Evolutionary conservation across 139 green algal species (phyloP).

Genomic region (Zygnema cylindricum): DNA sequence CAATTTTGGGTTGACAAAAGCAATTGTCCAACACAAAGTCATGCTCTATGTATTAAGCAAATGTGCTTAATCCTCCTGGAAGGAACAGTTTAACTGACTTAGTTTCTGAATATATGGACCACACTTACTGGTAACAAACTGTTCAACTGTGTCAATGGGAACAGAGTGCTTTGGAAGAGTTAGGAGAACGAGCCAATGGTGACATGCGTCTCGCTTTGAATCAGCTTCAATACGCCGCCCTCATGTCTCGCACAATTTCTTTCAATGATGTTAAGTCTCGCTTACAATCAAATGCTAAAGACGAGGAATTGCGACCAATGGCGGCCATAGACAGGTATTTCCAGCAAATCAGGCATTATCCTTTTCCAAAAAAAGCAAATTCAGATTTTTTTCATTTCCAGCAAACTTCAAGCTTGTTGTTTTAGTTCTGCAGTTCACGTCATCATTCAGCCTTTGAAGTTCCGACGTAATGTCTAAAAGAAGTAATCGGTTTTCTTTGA

Average conservation of each 20-base stretch:
- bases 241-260: conserved; percentile 66
- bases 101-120: too few species aligned
- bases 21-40: too few species aligned
- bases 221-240: conserved; percentile 77
- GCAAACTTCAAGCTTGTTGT: neutral
- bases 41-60: too few species aligned
- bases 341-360: neutral
- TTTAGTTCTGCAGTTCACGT: too few species aligned
- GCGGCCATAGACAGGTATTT: conserved; percentile 69
- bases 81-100: too few species aligned
- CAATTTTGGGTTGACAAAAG: too few species aligned
- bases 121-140: too few species aligned
- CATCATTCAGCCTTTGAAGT: too few species aligned
- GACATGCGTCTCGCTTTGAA: conserved; percentile 93
- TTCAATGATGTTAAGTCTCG: conserved; percentile 81
- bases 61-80: too few species aligned
- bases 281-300: conserved; percentile 66
- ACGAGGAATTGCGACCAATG: conserved; percentile 89
- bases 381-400: neutral
- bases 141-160: too few species aligned
- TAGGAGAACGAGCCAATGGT: conserved; percentile 80
- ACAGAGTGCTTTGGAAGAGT: conserved; percentile 77
- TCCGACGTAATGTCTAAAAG: too few species aligned
- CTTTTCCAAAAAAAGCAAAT: neutral
- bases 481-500: too few species aligned